Conservation (phyloP, 2,329 filamentous ascomycete genomes). For the Pestalotiopsis sp. region DNA sequence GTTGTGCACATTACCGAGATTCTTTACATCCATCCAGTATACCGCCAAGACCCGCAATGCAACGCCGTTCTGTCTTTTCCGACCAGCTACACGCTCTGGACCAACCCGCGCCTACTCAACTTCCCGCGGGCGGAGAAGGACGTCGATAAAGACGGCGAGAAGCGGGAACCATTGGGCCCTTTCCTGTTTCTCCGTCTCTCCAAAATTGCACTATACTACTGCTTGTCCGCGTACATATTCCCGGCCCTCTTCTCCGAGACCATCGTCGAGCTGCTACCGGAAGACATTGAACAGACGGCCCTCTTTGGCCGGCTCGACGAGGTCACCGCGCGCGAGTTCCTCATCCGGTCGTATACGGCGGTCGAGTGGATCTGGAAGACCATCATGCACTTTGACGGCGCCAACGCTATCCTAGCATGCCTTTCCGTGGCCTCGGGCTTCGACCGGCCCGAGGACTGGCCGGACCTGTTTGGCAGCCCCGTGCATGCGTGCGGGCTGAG, state of each 20-base stretch:
- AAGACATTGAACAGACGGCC: conserved; percentile 5
- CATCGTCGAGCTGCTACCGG: conserved; percentile 4
- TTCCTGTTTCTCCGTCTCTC: neutral
- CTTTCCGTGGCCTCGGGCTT: neutral
- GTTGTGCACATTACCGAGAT: conserved; percentile 2
- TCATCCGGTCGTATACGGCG: conserved; percentile 2
- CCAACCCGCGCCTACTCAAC: neutral
- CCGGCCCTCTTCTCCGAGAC: conserved; percentile 1
- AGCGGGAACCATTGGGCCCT: neutral
- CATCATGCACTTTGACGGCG: conserved; percentile 12
- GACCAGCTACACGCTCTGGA: neutral
- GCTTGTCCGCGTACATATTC: neutral
- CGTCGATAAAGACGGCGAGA: neutral
- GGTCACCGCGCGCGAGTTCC: conserved; percentile 6
- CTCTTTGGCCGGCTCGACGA: neutral
- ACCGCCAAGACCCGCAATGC: neutral
- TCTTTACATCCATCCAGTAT: neutral
- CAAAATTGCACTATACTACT: conserved; percentile 3
- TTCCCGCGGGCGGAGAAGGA: neutral
- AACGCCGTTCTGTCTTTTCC: neutral
- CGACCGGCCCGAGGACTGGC: neutral
- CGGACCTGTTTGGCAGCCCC: neutral
- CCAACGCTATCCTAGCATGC: conserved; percentile 8
- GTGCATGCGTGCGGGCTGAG: conserved; percentile 10
- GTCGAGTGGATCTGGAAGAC: conserved; percentile 15